Conservation (phyloP, 2,329 filamentous ascomycete species). For the Botryotinia globosa region DNA sequence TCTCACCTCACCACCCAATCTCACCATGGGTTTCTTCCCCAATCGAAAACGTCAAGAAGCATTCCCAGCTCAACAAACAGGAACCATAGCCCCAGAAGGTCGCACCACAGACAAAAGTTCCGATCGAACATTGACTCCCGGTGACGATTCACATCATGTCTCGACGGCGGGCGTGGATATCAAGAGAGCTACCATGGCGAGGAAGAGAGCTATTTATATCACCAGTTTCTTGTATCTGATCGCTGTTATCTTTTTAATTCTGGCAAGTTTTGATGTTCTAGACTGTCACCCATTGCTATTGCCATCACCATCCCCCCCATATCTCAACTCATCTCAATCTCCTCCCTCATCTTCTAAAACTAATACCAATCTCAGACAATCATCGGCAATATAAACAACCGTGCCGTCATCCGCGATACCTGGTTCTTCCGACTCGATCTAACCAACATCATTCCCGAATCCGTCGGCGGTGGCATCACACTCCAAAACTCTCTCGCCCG, state of each 20-base stretch:
- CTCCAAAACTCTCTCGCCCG: slow-evolving; percentile 86
- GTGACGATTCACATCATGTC: slow-evolving; percentile 22
- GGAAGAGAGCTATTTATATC: slow-evolving; percentile 55
- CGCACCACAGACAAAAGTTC: slow-evolving; percentile 20
- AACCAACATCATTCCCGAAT: slow-evolving; percentile 58
- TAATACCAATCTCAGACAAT: slow-evolving; percentile 46
- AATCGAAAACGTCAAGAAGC: slow-evolving; percentile 25
- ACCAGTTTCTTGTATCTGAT: slow-evolving; percentile 70
- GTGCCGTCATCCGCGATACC: slow-evolving; percentile 61
- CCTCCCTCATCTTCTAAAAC: neutral
- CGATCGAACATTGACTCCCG: slow-evolving; percentile 31
- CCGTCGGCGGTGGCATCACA: slow-evolving; percentile 50
- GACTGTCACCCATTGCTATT: neutral
- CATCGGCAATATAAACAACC: slow-evolving; percentile 69
- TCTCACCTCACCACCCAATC: slow-evolving; percentile 33
- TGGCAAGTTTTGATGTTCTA: slow-evolving; percentile 49
- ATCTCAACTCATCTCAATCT: neutral
- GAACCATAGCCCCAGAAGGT: slow-evolving; percentile 19
- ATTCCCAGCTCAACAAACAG: slow-evolving; percentile 20
- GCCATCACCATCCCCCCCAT: neutral
- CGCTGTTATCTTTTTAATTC: slow-evolving; percentile 73
- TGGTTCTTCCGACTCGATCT: slow-evolving; percentile 87
- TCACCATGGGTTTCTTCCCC: slow-evolving; percentile 34
- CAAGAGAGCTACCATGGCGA: slow-evolving; percentile 50
- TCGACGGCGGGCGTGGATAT: slow-evolving; percentile 37